Evolutionary conservation across 2,329 filamentous ascomycete species (phyloP).

Genomic region (Aureobasidium sp.): DNA sequence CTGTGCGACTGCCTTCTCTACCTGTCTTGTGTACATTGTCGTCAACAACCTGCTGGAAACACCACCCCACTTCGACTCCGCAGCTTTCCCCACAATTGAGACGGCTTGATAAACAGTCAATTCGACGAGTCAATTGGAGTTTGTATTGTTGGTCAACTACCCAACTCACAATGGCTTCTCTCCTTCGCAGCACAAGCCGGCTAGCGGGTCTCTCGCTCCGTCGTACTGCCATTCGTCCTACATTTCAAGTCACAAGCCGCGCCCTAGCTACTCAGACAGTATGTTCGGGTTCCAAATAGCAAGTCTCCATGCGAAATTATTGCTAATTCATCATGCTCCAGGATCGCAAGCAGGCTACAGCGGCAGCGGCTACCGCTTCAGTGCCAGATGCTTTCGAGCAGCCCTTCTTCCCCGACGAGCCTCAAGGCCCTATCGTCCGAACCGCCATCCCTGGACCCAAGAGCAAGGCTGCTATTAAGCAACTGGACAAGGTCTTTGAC

Average conservation of each 20-base stretch:
- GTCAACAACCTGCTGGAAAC: background rate
- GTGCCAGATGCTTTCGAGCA: conserved; percentile 26
- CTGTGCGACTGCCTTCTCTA: background rate
- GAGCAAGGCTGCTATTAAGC: conserved; percentile 55
- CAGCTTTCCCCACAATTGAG: conserved; percentile 1
- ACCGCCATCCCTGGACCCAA: conserved; percentile 64
- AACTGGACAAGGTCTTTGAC: conserved; percentile 70
- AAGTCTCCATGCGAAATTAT: too few species aligned
- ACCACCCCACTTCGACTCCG: background rate
- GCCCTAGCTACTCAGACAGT: conserved; percentile 12
- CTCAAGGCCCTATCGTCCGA: conserved; percentile 39
- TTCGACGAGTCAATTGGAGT: background rate
- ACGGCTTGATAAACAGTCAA: background rate
- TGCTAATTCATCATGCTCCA: background rate
- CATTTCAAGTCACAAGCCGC: conserved; percentile 14
- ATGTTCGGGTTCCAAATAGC: background rate
- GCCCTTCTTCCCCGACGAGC: conserved; percentile 49
- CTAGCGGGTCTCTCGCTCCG: conserved; percentile 21
- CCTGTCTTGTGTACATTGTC: background rate
- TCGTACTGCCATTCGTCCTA: conserved; percentile 13
- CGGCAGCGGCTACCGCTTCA: conserved; percentile 13
- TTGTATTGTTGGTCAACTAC: background rate
- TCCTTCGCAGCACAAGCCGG: conserved; percentile 23
- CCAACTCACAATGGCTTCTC: conserved; percentile 21
- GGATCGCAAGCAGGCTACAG: conserved; percentile 14